Conservation (phyloP, 2,329 filamentous ascomycete genomes). For the Colletotrichum costaricense region DNA sequence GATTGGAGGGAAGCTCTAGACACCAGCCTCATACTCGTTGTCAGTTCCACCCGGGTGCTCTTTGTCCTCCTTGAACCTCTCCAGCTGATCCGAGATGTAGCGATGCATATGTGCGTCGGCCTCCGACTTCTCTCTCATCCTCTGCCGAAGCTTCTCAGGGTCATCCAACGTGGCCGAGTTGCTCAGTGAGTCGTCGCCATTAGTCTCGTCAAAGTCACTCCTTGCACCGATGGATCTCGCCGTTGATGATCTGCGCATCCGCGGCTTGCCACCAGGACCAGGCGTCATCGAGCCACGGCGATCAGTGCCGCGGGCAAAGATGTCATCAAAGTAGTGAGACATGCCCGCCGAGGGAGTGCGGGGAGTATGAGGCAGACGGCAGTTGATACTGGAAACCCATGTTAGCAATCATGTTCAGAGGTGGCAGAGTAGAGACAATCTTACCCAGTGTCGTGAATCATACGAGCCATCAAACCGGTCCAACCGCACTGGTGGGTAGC, state of each 20-base stretch:
- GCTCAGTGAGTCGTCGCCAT: constrained; percentile 53
- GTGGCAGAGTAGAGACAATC: constrained; percentile 44
- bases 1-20: background rate
- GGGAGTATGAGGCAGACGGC: constrained; percentile 91
- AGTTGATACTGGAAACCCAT: constrained; percentile 73
- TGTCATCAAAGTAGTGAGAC: constrained; percentile 95
- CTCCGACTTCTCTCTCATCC: constrained; percentile 59
- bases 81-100: constrained; percentile 85
- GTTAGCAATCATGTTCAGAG: background rate
- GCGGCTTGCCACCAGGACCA: constrained; percentile 50
- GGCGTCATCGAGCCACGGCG: constrained; percentile 49
- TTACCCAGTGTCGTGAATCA: constrained; percentile 98
- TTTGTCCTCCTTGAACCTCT: constrained; percentile 66
- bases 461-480: constrained; percentile 94
- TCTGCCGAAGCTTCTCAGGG: constrained; percentile 57
- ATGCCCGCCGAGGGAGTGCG: constrained; percentile 86
- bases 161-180: constrained; percentile 30
- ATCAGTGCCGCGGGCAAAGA: constrained; percentile 71
- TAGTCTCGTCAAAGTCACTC: constrained; percentile 77
- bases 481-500: constrained; percentile 96
- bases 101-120: constrained; percentile 79
- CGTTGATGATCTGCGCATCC: constrained; percentile 82
- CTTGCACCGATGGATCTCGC: constrained; percentile 85
- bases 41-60: constrained; percentile 43
- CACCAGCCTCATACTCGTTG: constrained; percentile 60